Base-by-base conservation (phyloP, 75 land plant species). In the Azolla pinnata region DNA sequence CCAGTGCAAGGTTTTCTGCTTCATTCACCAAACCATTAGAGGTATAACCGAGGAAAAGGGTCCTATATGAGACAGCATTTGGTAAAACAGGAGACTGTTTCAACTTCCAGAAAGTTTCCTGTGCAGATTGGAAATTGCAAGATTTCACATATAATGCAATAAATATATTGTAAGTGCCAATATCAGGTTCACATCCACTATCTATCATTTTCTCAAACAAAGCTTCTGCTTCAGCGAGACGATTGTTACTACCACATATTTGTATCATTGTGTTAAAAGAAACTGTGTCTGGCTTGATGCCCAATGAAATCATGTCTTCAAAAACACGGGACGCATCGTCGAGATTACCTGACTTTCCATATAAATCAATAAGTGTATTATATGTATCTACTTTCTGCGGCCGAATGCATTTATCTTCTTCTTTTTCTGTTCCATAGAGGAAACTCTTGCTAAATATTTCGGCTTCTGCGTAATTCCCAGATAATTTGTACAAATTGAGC, bases 261-360 rank as follows among this genome's bases (percentile, higher is more conserved):
- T 64, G 61, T n/a, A 90, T 85, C 96, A 90, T 85, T 10, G 90
- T 80, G 52, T 90, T 90, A 42, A 85, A 85, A 18, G 89, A 81
- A 12, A 79, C 70, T 0, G 79, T 61, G 63, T 82, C 80, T 19
- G 81, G 81, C 16, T 59, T 57, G 14, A 90, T 69, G 0, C 89
- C 86, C 8, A 67, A 45, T 53, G 51, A 60, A 62, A 85, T 42
- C 96, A 90, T 82, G 60, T 83, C 83, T 0, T 68, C 49, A 55
- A 88, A 88, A 3, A 73, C 64, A 33, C 65, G 59, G 24, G 88
- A 74, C 27, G 85, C 88, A 42, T 85, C 86, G 47, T 64, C 54
- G 3, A 83, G 68, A 5, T 79, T 74, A 16, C 81, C 89, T 0
- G 80, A 77, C 62, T 83, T 73, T 1, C 82, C 89, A 75, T 83